These are phyloP conservation scores for Penicillium cataractarum DNA, from an alignment of 495 filamentous ascomycete genomes.

Conservation along the genomic window DNA sequence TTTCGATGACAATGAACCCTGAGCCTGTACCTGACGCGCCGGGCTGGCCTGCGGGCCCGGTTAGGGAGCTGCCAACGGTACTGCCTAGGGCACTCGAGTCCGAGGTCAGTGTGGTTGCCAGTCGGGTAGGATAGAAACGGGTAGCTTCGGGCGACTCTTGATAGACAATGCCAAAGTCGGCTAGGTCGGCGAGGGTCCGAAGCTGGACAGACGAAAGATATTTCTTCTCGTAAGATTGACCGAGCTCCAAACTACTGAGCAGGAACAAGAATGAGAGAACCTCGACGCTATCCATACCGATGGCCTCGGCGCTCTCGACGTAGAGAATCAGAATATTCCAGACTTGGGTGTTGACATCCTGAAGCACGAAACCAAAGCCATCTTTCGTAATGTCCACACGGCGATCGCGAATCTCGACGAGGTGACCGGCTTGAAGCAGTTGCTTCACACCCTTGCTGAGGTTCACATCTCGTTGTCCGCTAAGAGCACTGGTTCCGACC, in stretches of 20 bases:
- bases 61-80: conserved; percentile 39
- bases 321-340: conserved; percentile 95
- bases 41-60: conserved; percentile 38
- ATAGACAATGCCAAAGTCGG: conserved; percentile 92
- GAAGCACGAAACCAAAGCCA: conserved; percentile 91
- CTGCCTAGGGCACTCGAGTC: conserved; percentile 65
- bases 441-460: conserved; percentile 82
- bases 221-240: conserved; percentile 80
- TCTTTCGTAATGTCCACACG: conserved; percentile 78
- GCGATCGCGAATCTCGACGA: conserved; percentile 68
- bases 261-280: conserved; percentile 95
- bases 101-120: conserved; percentile 92
- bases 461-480: conserved; percentile 48
- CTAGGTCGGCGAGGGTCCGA: conserved; percentile 82
- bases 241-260: conserved; percentile 90
- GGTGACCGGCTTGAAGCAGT: conserved; percentile 74
- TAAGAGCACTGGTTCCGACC: conserved; percentile 69
- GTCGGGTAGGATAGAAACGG: conserved; percentile 92
- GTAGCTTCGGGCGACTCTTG: conserved; percentile 56
- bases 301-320: conserved; percentile 78
- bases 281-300: conserved; percentile 84
- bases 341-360: conserved; percentile 94
- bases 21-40: conserved; percentile 59
- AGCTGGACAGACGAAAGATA: conserved; percentile 77
- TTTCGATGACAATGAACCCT: conserved; percentile 94